Conservation (phyloP, 1,139 yeast genomes). For the Zygoascus sp. region DNA sequence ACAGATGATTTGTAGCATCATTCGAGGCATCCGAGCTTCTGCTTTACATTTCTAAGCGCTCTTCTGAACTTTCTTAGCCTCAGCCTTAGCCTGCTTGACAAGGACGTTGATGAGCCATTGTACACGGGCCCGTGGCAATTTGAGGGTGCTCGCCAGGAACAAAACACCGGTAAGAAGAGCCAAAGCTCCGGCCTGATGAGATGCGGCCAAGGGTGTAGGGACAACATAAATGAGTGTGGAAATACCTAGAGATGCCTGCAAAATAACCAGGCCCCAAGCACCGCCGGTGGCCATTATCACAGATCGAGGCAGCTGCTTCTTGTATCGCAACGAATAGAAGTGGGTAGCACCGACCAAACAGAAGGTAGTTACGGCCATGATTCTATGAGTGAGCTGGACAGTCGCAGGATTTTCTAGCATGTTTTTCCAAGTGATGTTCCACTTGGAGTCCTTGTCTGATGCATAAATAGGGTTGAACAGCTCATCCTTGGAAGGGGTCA, state of each 20-base stretch:
- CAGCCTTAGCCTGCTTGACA: constrained; percentile 20
- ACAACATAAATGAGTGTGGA: constrained; percentile 80
- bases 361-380: constrained; percentile 79
- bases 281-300: constrained; percentile 56
- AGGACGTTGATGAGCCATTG: constrained; percentile 25
- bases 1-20: not conserved
- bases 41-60: constrained; percentile 2
- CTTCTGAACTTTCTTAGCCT: constrained; percentile 7
- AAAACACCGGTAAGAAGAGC: constrained; percentile 78
- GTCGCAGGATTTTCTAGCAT: constrained; percentile 93
- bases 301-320: constrained; percentile 54
- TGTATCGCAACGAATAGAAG: constrained; percentile 49
- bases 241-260: constrained; percentile 85
- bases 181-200: constrained; percentile 96
- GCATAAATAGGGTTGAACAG: constrained; percentile 69
- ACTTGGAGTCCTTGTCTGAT: constrained; percentile 34
- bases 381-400: constrained; percentile 88
- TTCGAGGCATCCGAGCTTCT: too few relatives aligned
- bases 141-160: constrained; percentile 62
- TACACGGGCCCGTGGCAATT: constrained; percentile 53
- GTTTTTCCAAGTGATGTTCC: constrained; percentile 85
- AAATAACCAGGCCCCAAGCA: constrained; percentile 73
- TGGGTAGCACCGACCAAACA: constrained; percentile 61
- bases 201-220: constrained; percentile 88
- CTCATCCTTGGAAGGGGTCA: constrained; percentile 68